phyloP scores from a whole-genome alignment of 208 protist species.

The Leishmania mexicana region DNA sequence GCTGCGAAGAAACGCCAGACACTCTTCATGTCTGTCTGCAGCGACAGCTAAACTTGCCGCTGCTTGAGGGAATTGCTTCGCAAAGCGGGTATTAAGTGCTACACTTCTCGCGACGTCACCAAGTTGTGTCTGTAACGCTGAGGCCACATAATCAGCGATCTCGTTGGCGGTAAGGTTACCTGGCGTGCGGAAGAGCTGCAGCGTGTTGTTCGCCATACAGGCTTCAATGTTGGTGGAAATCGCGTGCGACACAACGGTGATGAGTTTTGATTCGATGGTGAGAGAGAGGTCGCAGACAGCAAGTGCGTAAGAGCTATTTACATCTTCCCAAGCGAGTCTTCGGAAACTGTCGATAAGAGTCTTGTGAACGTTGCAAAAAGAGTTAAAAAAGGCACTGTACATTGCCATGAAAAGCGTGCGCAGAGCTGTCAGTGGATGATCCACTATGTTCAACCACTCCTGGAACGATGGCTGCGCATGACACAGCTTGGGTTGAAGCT shows the following conservation, averaged over 20 bases:
- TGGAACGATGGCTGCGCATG: not conserved
- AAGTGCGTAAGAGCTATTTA: not conserved
- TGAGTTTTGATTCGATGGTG: conserved; percentile 12
- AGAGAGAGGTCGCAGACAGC: conserved; percentile 14
- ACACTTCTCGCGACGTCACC: not conserved
- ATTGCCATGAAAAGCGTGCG: conserved; percentile 1
- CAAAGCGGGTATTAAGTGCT: not conserved
- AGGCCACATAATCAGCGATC: not conserved
- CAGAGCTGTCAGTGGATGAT: not conserved
- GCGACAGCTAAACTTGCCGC: not conserved
- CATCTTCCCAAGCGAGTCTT: conserved; percentile 6
- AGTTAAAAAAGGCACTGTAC: conserved; percentile 7
- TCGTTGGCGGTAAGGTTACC: not conserved
- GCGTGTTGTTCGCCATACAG: not conserved
- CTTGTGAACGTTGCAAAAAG: conserved; percentile 6
- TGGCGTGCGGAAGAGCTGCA: not conserved
- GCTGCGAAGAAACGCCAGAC: not conserved
- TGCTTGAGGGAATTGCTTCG: not conserved
- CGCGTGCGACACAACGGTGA: conserved; percentile 6
- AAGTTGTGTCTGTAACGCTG: not conserved
- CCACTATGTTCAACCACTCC: conserved; percentile 2
- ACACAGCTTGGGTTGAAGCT: conserved; percentile 13
- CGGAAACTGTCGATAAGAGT: not conserved
- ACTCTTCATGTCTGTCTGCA: not conserved
- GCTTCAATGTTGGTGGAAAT: conserved; percentile 1